Evolutionary conservation across 192 early-diverging fungal species (phyloP), one percentile per base, ranked within the genome.

Genomic region (Coemansia sp.): DNA sequence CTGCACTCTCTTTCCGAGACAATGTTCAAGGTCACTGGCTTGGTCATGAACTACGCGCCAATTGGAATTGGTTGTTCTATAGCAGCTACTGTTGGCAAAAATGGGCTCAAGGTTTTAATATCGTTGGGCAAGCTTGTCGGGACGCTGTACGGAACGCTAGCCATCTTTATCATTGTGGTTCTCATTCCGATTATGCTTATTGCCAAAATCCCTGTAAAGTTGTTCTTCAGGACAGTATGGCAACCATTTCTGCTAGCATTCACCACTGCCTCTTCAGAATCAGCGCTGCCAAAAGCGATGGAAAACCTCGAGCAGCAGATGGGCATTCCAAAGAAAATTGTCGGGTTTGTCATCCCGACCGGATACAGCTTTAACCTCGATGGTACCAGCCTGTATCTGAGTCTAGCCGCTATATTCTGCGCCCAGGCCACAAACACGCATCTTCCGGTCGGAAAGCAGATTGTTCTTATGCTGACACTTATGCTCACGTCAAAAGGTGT

Each of bases 361-460:
- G 89, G 89, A 10, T 91, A 91, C 72, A 84, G 84, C 9, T 91
- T 91, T 62, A 91, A 91, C 64, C 66, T 91, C 50, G 89, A 91
- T 57, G 89, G 89, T 3, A 87, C 87, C 9, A 88, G 88, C 25
- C 61, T 91, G 27, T 89, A 90, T 57, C 80, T 90, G n/a, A 76
- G 84, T 27, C 57, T 85, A 25, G 88, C 88, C 4, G 53, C 78
- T 17, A 66, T 90, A 37, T 91, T 90, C 62, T 80, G 77, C 53
- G 88, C 88, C n/a, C 89, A 91, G 59, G 82, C 79, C 21, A 77
- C 64, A 9, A 80, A 80, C 43, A 51, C 86, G 13, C 22, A 55
- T 23, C 78, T 85, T 58, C 33, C 73, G 10, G 37, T 84, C 41
- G 73, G 77, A 37, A 78, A 82, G 50, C 88, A 91, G 56, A 78